Percentiles rank a stretch among this genome's conserved stretches.
Evolutionary conservation across 1,284 basidiomycete species (phyloP).

Genomic region (Erythrobasidium hasegawianum): DNA sequence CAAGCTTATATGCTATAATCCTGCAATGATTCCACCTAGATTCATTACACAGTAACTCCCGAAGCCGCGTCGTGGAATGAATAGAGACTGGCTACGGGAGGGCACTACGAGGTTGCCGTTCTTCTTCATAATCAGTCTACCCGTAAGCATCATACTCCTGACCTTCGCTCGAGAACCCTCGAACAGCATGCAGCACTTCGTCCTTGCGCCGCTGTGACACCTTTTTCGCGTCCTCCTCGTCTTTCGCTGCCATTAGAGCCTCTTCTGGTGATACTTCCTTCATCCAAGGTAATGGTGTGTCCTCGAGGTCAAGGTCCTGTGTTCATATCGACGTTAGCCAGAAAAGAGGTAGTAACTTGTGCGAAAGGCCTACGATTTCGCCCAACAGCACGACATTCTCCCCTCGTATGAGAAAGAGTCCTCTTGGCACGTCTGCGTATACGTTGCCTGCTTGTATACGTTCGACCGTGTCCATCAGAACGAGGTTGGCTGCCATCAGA

Average conservation of each 20-base stretch:
- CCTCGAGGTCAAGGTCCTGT: conserved; percentile 89
- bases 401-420: conserved; percentile 89
- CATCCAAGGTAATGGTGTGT: conserved; percentile 66
- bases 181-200: conserved; percentile 67
- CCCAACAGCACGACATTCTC: conserved; percentile 98
- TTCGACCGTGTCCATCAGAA: conserved; percentile 57
- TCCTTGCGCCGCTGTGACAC: conserved; percentile 56
- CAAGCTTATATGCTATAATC: too few species aligned
- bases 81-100: conserved; percentile 7
- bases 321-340: not conserved
- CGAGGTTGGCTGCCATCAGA: conserved; percentile 47
- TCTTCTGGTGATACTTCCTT: conserved; percentile 66
- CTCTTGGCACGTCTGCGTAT: conserved; percentile 78
- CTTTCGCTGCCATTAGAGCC: conserved; percentile 67
- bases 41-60: too few species aligned
- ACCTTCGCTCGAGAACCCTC: conserved; percentile 80
- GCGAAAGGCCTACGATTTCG: conserved; percentile 72
- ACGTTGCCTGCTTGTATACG: conserved; percentile 71
- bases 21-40: too few species aligned
- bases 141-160: conserved; percentile 81
- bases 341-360: not conserved
- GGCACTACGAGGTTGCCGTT: not conserved
- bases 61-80: conserved; percentile 21
- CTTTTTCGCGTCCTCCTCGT: conserved; percentile 54
- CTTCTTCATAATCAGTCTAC: not conserved